Evolutionary conservation across 768 basidiomycete species (phyloP).

Genomic region (Termitomyces bulborhizus): DNA sequence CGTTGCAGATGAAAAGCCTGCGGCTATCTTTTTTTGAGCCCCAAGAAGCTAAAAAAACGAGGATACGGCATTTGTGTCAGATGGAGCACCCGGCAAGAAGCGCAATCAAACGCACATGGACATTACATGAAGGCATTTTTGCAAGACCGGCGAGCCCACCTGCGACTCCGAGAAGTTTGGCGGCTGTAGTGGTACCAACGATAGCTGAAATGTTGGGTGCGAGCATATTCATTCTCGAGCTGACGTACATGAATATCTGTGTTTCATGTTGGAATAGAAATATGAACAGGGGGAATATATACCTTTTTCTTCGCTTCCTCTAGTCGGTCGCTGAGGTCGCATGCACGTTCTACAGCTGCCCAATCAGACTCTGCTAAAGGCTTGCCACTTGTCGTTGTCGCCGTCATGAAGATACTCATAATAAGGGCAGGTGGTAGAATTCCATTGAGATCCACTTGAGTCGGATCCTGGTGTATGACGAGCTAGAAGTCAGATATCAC

Average conservation of each 20-base stretch:
- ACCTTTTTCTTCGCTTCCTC: constrained; percentile 90
- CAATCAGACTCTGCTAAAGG: constrained; percentile 65
- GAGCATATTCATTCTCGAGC: constrained; percentile 96
- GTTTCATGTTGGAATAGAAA: constrained; percentile 3
- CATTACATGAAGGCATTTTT: constrained; percentile 94
- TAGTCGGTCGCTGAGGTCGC: constrained; percentile 82
- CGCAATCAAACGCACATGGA: constrained; percentile 57
- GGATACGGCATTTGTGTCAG: neutral
- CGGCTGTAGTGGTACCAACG: constrained; percentile 97
- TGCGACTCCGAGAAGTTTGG: constrained; percentile 95
- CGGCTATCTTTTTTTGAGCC: constrained; percentile 86
- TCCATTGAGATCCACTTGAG: constrained; percentile 75
- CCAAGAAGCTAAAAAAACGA: constrained; percentile 67
- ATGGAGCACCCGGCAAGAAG: neutral
- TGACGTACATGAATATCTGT: constrained; percentile 98
- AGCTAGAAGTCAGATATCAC: neutral
- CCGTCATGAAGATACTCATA: constrained; percentile 95
- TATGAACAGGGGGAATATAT: neutral
- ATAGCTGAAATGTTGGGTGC: constrained; percentile 98
- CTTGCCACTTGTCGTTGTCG: constrained; percentile 83
- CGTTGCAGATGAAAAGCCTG: constrained; percentile 84
- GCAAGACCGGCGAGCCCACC: constrained; percentile 87
- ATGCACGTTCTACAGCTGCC: constrained; percentile 78
- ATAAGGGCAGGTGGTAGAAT: constrained; percentile 85
- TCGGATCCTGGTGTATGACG: constrained; percentile 56